Conservation (phyloP, 441 rosid genomes). For the Sinapis alba region DNA sequence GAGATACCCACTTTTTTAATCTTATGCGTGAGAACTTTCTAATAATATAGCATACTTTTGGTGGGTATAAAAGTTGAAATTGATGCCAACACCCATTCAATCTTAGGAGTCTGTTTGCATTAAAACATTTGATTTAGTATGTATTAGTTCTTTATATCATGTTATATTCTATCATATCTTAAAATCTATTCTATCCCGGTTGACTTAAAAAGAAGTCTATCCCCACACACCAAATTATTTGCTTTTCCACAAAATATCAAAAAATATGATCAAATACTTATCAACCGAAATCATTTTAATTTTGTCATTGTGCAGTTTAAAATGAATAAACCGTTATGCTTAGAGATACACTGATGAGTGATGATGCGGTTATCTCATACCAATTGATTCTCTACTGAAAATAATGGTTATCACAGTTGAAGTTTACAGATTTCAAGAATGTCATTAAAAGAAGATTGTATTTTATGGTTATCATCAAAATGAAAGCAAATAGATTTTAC, state of each 20-base stretch:
- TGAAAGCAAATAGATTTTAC: slow-evolving; percentile 12
- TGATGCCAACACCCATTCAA: background rate
- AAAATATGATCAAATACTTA: background rate
- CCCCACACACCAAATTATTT: background rate
- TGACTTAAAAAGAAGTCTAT: background rate
- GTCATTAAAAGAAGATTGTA: slow-evolving; percentile 1
- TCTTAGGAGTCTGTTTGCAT: background rate
- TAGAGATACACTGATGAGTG: background rate
- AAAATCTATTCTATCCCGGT: background rate
- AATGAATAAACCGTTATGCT: background rate
- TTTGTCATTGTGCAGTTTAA: background rate
- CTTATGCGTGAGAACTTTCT: too few relatives aligned
- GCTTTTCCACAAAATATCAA: background rate
- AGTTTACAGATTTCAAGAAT: slow-evolving; percentile 23
- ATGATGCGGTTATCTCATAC: background rate
- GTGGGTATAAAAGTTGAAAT: background rate
- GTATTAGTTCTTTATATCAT: background rate
- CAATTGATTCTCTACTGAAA: slow-evolving; percentile 18
- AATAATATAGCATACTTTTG: background rate
- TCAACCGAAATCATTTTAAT: background rate
- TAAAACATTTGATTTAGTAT: background rate
- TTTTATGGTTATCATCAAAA: slow-evolving; percentile 26
- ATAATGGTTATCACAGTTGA: slow-evolving; percentile 11
- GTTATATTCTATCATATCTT: background rate
- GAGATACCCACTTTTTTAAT: too few relatives aligned